phyloP scores from a whole-genome alignment of 1,284 basidiomycete species.

The Termitomyces sp. region DNA sequence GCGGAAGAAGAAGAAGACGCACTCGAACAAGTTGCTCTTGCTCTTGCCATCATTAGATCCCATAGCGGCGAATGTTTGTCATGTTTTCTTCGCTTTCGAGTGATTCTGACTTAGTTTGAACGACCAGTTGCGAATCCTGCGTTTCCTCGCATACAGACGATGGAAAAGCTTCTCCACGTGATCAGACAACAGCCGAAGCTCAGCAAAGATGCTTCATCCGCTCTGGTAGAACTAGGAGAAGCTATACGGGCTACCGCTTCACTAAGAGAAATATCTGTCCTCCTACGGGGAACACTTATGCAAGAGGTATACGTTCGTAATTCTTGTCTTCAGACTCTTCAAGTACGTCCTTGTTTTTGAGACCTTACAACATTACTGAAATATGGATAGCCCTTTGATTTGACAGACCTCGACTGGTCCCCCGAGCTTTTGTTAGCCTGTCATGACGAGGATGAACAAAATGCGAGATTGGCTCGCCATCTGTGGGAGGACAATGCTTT shows the following conservation, averaged over 20 bases:
- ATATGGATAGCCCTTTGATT: constrained; percentile 73
- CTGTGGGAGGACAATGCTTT: constrained; percentile 97
- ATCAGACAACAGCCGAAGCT: constrained; percentile 80
- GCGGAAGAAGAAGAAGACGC: constrained; percentile 74
- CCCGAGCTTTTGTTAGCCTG: constrained; percentile 85
- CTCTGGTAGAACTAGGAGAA: constrained; percentile 81
- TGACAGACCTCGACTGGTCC: constrained; percentile 94
- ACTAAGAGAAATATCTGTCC: constrained; percentile 55
- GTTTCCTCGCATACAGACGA: constrained; percentile 71
- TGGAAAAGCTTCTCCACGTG: constrained; percentile 71
- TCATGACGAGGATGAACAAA: constrained; percentile 92
- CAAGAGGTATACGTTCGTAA: constrained; percentile 89
- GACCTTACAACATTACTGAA: background rate
- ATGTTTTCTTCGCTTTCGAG: background rate
- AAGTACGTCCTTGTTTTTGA: constrained; percentile 44
- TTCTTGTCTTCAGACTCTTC: constrained; percentile 87
- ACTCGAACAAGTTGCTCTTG: constrained; percentile 84
- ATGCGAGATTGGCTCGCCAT: constrained; percentile 75
- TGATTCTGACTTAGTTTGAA: background rate
- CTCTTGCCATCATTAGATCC: constrained; percentile 82
- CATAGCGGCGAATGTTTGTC: constrained; percentile 80
- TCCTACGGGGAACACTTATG: constrained; percentile 75
- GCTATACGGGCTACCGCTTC: constrained; percentile 71
- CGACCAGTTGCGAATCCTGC: constrained; percentile 54
- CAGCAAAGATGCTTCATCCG: constrained; percentile 81